Evolutionary conservation across 106 monocot genomes (phyloP), one percentile per base, ranked within the genome.

Genomic region (Platanthera guangdongensis): DNA sequence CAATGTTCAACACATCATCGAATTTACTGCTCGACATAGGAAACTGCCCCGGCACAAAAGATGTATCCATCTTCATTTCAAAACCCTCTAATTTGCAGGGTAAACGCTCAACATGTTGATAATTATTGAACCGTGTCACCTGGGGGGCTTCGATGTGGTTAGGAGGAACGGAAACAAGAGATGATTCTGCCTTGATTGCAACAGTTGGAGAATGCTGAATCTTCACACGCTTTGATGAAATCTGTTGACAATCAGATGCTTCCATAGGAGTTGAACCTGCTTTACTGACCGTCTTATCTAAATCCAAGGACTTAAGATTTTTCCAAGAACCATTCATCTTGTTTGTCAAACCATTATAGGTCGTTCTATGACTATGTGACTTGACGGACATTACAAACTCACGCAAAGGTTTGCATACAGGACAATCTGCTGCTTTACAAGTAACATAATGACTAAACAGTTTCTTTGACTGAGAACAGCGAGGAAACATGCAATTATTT

Each of bases 361-460:
- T 62, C 18, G 72, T 11, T n/a, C 68, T 80, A 59, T 52, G 73
- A 68, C 13, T 74, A 30, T 52, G 78, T 72, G 80, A 74, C 50
- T 83, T 84, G n/a, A 68, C 74, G 9, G 84, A 80, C 72, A 68
- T 71, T 57, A 88, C 51, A 80, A 68, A 86, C n/a, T 81, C 81
- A 55, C 74, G 89, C 11, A 87, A 89, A 77, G 83, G 81, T 45
- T 85, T 74, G 79, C 99, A 99, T 21, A 94, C 88, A 64, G 99
- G 94, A 78, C 99, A 99, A 77, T 86, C 78, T 78, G 57, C 48
- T 3, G 12, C 51, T 74, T 48, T 25, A 74, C 99, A 99, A 46
- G 47, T 71, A 55, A 70, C 32, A 71, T 80, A 86, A 83, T 99
- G 99, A 5, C 71, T 30, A 73, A 90, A 32, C 62, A 92, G 82